Percentiles rank a stretch among this genome's conserved stretches.
Conservation (phyloP, 108 stramenopile genomes). For the Aurantiochytrium sp. region DNA sequence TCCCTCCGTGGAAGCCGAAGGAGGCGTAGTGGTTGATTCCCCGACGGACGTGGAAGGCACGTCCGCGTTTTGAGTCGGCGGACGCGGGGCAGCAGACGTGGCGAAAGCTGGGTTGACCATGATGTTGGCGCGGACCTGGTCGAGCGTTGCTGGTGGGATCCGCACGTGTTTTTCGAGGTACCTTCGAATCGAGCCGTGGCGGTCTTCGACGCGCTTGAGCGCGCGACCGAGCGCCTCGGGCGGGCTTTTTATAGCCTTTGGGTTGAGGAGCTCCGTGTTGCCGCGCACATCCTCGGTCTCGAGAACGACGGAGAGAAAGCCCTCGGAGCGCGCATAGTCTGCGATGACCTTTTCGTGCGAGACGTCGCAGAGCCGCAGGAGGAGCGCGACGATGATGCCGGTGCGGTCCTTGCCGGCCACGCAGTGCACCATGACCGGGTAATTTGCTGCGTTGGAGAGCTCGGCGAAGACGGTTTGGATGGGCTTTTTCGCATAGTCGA, state of each 20-base stretch:
- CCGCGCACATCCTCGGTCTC: background rate
- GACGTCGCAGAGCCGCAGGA: background rate
- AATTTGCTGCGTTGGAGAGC: background rate
- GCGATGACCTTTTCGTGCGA: background rate
- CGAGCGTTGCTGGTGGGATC: background rate
- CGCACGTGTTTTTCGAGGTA: background rate
- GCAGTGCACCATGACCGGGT: background rate
- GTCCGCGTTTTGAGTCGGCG: too few species aligned
- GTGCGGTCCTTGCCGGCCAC: background rate
- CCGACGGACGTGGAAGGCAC: too few species aligned
- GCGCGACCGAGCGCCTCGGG: background rate
- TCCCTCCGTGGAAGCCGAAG: too few species aligned
- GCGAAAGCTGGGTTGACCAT: background rate
- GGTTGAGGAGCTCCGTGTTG: background rate
- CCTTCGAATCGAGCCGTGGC: background rate
- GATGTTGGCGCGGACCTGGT: background rate
- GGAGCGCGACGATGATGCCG: background rate
- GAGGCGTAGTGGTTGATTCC: too few species aligned
- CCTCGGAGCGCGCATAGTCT: background rate
- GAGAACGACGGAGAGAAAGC: background rate
- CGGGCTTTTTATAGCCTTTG: background rate
- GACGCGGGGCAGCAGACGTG: background rate
- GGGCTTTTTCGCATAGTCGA: background rate
- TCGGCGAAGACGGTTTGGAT: background rate
- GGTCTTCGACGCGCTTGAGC: background rate